Evolutionary conservation across 2,329 filamentous ascomycete species (phyloP).

Genomic region (Neonectria punicea): DNA sequence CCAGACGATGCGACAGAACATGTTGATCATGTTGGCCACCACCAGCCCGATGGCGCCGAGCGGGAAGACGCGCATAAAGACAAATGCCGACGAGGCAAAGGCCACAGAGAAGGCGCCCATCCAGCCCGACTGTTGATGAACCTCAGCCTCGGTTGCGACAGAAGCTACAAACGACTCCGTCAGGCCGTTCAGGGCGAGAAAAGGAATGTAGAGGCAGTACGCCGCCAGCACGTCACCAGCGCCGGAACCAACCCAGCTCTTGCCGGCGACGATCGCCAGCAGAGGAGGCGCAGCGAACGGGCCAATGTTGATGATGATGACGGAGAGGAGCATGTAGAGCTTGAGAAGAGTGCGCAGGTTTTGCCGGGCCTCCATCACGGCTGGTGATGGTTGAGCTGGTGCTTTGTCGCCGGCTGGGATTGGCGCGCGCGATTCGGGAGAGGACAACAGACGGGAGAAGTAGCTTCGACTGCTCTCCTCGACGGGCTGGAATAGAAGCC

Average conservation of each 20-base stretch:
- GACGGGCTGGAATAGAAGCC: conserved; percentile 92
- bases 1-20: conserved; percentile 86
- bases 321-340: conserved; percentile 78
- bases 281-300: conserved; percentile 80
- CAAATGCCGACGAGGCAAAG: conserved; percentile 79
- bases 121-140: conserved; percentile 81
- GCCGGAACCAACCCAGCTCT: conserved; percentile 77
- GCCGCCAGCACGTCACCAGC: conserved; percentile 78
- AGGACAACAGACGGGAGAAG: conserved; percentile 81
- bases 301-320: conserved; percentile 75
- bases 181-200: conserved; percentile 91
- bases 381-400: conserved; percentile 37
- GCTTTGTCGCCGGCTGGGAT: conserved; percentile 31
- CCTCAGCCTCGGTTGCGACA: conserved; percentile 78
- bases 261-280: conserved; percentile 79
- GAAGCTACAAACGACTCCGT: conserved; percentile 93
- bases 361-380: conserved; percentile 54
- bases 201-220: conserved; percentile 94
- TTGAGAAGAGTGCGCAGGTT: conserved; percentile 74
- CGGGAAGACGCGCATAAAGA: conserved; percentile 75
- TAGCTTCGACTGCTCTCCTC: conserved; percentile 93
- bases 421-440: conserved; percentile 35
- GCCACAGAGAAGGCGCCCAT: conserved; percentile 84
- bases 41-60: conserved; percentile 85
- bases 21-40: conserved; percentile 88